These are phyloP conservation scores for Trichoderma oligosporum DNA, from an alignment of 2,329 filamentous ascomycete species.

Conservation along the genomic window DNA sequence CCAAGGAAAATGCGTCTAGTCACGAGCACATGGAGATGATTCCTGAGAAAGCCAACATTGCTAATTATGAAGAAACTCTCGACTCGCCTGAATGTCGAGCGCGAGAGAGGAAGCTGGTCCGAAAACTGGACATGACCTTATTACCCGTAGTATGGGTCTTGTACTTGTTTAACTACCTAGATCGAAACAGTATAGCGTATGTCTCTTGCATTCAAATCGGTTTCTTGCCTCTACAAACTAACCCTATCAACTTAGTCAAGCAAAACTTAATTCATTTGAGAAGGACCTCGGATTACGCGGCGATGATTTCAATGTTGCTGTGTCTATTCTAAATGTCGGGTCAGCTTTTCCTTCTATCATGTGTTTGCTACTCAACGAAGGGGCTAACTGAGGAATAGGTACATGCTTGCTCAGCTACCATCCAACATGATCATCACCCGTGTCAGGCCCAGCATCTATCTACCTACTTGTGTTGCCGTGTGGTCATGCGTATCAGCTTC, in stretches of 20 bases:
- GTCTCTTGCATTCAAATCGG: slow-evolving; percentile 22
- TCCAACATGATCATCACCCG: slow-evolving; percentile 45
- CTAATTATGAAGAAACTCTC: not conserved
- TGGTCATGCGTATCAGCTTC: slow-evolving; percentile 42
- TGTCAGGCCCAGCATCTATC: slow-evolving; percentile 40
- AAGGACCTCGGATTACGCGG: not conserved
- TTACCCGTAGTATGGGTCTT: slow-evolving; percentile 43
- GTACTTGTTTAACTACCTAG: slow-evolving; percentile 46
- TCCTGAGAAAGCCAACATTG: not conserved
- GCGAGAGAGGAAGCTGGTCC: slow-evolving; percentile 52
- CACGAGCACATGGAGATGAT: slow-evolving; percentile 4
- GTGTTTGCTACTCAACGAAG: accelerated
- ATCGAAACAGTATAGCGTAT: slow-evolving; percentile 43
- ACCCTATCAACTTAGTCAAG: not conserved
- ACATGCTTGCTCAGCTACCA: slow-evolving; percentile 42
- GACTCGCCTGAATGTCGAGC: slow-evolving; percentile 9
- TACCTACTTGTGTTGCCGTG: slow-evolving; percentile 29
- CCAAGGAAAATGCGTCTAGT: not conserved
- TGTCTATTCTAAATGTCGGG: slow-evolving; percentile 39
- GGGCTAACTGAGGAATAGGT: not conserved
- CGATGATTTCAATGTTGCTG: slow-evolving; percentile 25
- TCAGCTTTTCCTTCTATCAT: slow-evolving; percentile 20
- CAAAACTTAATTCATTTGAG: slow-evolving; percentile 1
- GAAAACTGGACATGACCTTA: slow-evolving; percentile 61
- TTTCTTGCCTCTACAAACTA: not conserved